phyloP scores from a whole-genome alignment of 441 rosid genomes.

The Metrosideros polymorpha region DNA sequence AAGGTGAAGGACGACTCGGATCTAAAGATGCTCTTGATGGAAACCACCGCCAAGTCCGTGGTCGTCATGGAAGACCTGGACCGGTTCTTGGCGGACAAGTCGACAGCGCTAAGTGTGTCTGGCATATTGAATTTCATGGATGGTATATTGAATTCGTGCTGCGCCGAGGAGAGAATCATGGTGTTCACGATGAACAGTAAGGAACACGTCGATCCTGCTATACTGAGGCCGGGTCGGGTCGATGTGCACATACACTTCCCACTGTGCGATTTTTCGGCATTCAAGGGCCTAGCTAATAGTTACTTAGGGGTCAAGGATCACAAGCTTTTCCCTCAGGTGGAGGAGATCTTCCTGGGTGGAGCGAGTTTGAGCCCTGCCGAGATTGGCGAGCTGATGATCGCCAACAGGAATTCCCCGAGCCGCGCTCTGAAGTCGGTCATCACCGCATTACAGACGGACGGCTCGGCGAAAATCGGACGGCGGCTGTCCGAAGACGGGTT shows the following conservation, averaged over 20 bases:
- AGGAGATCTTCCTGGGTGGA: constrained; percentile 53
- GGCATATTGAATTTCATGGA: constrained; percentile 68
- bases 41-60: constrained; percentile 52
- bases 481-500: constrained; percentile 16
- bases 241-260: constrained; percentile 71
- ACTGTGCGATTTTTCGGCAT: constrained; percentile 41
- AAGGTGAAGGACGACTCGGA: constrained; percentile 56
- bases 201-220: constrained; percentile 44
- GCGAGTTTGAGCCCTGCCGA: constrained; percentile 67
- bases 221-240: constrained; percentile 63
- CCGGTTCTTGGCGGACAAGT: constrained; percentile 39
- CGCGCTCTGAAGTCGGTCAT: constrained; percentile 59
- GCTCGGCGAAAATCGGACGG: constrained; percentile 17
- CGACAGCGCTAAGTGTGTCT: constrained; percentile 35
- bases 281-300: constrained; percentile 46
- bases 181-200: constrained; percentile 52
- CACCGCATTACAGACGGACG: constrained; percentile 47
- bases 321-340: constrained; percentile 55
- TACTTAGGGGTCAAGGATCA: constrained; percentile 59
- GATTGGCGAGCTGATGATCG: constrained; percentile 67
- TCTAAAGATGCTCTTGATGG: constrained; percentile 55
- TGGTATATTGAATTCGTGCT: constrained; percentile 46
- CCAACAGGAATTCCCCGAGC: constrained; percentile 59
- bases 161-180: constrained; percentile 56
- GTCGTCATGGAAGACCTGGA: constrained; percentile 82